Percentiles rank a stretch among this genome's conserved stretches.
Conservation (phyloP, 371 early-diverging fungal genomes). For the Mortierella sp. region DNA sequence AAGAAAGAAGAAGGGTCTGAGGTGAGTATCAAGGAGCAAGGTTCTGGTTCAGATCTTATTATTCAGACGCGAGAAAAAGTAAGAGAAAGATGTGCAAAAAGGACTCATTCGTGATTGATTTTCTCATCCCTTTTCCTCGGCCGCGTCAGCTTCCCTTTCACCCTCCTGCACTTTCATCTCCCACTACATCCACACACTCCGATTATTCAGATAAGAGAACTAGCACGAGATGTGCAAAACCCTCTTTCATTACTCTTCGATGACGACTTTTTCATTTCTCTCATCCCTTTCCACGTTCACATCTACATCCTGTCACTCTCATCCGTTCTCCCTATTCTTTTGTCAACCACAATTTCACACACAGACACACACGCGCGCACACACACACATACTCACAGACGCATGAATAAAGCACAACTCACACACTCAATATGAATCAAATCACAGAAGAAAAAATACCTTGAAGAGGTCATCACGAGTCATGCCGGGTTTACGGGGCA, state of each 20-base stretch:
- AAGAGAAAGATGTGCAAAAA: neutral
- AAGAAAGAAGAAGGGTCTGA: slow-evolving; percentile 6
- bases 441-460: slow-evolving; percentile 51
- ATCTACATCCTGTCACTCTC: neutral
- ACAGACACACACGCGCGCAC: neutral
- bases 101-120: neutral
- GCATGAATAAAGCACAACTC: neutral
- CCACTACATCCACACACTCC: too few species aligned
- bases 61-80: neutral
- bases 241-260: too few species aligned
- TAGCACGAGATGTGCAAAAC: too few species aligned
- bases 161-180: too few species aligned
- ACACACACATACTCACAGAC: neutral
- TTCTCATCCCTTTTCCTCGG: too few species aligned
- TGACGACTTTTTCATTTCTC: neutral
- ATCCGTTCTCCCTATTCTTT: neutral
- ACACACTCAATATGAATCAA: neutral
- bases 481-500: slow-evolving; percentile 92
- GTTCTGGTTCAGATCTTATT: neutral
- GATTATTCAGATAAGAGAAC: too few species aligned
- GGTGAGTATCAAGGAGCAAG: slow-evolving; percentile 62
- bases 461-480: slow-evolving; percentile 89
- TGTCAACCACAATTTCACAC: neutral
- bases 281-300: neutral
- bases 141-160: too few species aligned